Percentiles rank a stretch among this genome's conserved stretches.
phyloP scores from a whole-genome alignment of 192 early-diverging fungal species.

The Coemansia sp. region DNA sequence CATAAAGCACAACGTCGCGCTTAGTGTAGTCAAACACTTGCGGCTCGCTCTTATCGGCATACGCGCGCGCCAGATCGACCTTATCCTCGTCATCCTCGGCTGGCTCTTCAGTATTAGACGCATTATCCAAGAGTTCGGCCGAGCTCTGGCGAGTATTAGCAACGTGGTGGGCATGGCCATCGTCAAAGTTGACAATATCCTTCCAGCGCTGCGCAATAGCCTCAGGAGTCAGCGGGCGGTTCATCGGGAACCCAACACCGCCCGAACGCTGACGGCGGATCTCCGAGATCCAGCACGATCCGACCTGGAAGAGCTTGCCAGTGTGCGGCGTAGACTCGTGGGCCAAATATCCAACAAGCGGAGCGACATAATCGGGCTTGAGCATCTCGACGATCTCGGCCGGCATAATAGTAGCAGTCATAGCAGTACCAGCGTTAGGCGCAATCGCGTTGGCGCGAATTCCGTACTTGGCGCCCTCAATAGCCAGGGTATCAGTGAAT shows the following conservation, averaged over 20 bases:
- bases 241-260: slow-evolving; percentile 89
- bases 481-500: slow-evolving; percentile 86
- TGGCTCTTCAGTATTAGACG: slow-evolving; percentile 22
- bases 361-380: slow-evolving; percentile 96
- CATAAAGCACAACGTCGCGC: slow-evolving; percentile 92
- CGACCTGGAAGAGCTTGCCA: slow-evolving; percentile 94
- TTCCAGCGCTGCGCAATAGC: slow-evolving; percentile 77
- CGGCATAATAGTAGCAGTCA: slow-evolving; percentile 97
- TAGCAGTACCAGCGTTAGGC: slow-evolving; percentile 94
- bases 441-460: slow-evolving; percentile 95
- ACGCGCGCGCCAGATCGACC: slow-evolving; percentile 69
- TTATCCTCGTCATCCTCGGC: slow-evolving; percentile 51
- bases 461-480: slow-evolving; percentile 89
- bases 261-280: slow-evolving; percentile 96
- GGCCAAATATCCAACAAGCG: slow-evolving; percentile 86
- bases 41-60: slow-evolving; percentile 58
- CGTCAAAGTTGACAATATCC: slow-evolving; percentile 89
- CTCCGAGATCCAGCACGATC: slow-evolving; percentile 92
- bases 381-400: slow-evolving; percentile 93
- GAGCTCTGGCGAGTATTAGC: slow-evolving; percentile 50
- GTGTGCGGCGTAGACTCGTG: slow-evolving; percentile 79
- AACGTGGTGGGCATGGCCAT: slow-evolving; percentile 90
- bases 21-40: slow-evolving; percentile 75
- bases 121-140: slow-evolving; percentile 59
- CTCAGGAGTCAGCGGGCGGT: slow-evolving; percentile 80